These are phyloP conservation scores for Coemansia sp. DNA, from an alignment of 192 early-diverging fungal species.

Conservation along the genomic window DNA sequence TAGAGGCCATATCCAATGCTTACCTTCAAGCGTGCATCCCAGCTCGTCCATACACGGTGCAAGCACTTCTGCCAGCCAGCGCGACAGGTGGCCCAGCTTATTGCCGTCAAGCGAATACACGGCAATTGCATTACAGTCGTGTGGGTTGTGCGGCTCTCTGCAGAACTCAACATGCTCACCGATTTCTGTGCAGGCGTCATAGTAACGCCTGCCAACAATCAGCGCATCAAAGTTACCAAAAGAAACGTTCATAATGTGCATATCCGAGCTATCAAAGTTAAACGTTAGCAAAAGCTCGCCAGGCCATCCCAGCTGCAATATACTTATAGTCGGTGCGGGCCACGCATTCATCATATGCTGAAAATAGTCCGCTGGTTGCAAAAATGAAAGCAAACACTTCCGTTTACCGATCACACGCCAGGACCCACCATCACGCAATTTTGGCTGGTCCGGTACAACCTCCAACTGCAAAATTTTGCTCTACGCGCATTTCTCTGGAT, in stretches of 20 bases:
- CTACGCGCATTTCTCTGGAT: not conserved
- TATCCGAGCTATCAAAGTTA: not conserved
- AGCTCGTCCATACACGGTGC: conserved; percentile 34
- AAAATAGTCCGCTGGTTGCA: not conserved
- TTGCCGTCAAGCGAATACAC: not conserved
- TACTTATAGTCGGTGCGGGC: not conserved
- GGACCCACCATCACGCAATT: conserved; percentile 5
- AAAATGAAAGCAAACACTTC: not conserved
- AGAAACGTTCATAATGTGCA: not conserved
- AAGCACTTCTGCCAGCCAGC: conserved; percentile 37
- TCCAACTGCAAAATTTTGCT: not conserved
- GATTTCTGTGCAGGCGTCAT: not conserved
- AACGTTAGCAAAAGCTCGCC: too few species aligned
- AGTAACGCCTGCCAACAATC: conserved; percentile 36
- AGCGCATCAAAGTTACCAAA: conserved; percentile 25
- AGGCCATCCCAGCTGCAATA: not conserved
- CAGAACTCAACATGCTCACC: conserved; percentile 8
- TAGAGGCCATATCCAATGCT: not conserved
- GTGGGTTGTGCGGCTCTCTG: conserved; percentile 15
- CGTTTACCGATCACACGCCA: not conserved
- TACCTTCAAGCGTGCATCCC: conserved; percentile 15
- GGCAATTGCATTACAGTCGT: conserved; percentile 39
- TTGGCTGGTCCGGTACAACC: not conserved
- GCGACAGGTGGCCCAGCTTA: conserved; percentile 30
- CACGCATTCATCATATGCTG: not conserved